These are phyloP conservation scores for Podospora pseudoanserina DNA, from an alignment of 495 filamentous ascomycete species.

Conservation along the genomic window DNA sequence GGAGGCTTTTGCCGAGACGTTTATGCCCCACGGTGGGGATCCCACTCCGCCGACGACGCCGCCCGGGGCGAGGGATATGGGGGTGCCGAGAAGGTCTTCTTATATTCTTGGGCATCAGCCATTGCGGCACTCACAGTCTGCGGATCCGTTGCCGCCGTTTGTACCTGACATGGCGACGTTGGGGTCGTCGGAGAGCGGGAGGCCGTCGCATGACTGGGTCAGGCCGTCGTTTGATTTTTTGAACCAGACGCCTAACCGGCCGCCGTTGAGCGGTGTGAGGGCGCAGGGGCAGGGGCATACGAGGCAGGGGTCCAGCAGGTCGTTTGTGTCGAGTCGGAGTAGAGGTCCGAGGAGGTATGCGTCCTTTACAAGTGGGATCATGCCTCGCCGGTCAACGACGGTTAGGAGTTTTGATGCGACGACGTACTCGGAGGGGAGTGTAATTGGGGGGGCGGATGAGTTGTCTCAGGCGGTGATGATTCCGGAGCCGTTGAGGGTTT, in stretches of 20 bases:
- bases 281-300: slow-evolving; percentile 24
- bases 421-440: slow-evolving; percentile 47
- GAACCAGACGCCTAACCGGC: slow-evolving; percentile 24
- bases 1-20: slow-evolving; percentile 49
- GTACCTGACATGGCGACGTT: slow-evolving; percentile 38
- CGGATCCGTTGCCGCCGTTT: slow-evolving; percentile 38
- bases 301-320: slow-evolving; percentile 39
- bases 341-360: slow-evolving; percentile 46
- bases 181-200: slow-evolving; percentile 18
- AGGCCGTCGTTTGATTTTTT: slow-evolving; percentile 35
- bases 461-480: slow-evolving; percentile 35
- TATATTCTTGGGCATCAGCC: slow-evolving; percentile 46
- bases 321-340: slow-evolving; percentile 39
- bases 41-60: slow-evolving; percentile 55
- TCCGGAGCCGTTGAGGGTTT: slow-evolving; percentile 54
- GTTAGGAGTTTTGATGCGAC: slow-evolving; percentile 58
- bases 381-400: slow-evolving; percentile 46
- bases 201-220: slow-evolving; percentile 30
- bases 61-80: slow-evolving; percentile 35
- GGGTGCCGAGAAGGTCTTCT: slow-evolving; percentile 49
- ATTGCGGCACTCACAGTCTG: slow-evolving; percentile 28
- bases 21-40: slow-evolving; percentile 41
- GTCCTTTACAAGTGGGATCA: slow-evolving; percentile 70
- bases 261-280: slow-evolving; percentile 35
- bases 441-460: slow-evolving; percentile 19